These are phyloP conservation scores for Schizonepeta tenuifolia DNA, from an alignment of 257 asterid species.

Conservation along the genomic window DNA sequence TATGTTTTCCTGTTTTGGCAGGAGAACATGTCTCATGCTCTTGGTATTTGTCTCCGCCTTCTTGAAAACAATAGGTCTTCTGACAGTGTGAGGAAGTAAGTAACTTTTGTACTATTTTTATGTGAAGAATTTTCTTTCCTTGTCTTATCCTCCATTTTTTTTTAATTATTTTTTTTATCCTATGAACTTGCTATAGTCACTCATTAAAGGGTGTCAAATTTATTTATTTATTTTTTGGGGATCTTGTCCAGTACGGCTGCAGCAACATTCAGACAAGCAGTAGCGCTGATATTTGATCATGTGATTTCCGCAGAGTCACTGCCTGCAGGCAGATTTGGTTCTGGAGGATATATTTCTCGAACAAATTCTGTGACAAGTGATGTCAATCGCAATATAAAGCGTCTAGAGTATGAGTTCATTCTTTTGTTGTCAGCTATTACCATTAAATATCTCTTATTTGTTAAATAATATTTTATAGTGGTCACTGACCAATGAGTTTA, in stretches of 20 bases:
- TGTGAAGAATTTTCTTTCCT: slow-evolving; percentile 17
- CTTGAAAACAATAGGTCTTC: slow-evolving; percentile 92
- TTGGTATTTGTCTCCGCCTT: slow-evolving; percentile 93
- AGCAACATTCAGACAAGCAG: slow-evolving; percentile 99
- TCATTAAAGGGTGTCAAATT: slow-evolving; percentile 19
- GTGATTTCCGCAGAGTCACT: slow-evolving; percentile 84
- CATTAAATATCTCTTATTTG: slow-evolving; percentile 27
- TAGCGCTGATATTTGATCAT: slow-evolving; percentile 91
- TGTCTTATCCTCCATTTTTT: slow-evolving; percentile 18
- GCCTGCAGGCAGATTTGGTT: slow-evolving; percentile 81
- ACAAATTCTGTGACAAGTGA: slow-evolving; percentile 91
- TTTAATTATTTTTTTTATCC: slow-evolving; percentile 12
- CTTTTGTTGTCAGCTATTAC: slow-evolving; percentile 26
- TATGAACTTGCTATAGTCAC: slow-evolving; percentile 17
- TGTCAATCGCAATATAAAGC: slow-evolving; percentile 86
- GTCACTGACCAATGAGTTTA: slow-evolving; percentile 1
- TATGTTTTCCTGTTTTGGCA: slow-evolving; percentile 47
- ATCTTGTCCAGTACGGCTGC: slow-evolving; percentile 92
- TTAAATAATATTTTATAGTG: slow-evolving; percentile 14
- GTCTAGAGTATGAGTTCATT: slow-evolving; percentile 62
- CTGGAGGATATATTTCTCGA: slow-evolving; percentile 83
- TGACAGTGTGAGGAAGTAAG: slow-evolving; percentile 98
- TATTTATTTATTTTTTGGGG: slow-evolving; percentile 29
- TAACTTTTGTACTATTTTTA: slow-evolving; percentile 21
- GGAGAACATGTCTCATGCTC: slow-evolving; percentile 88